These are phyloP conservation scores for Gracilaria caudata DNA, from an alignment of 23 red algal species.

Conservation along the genomic window DNA sequence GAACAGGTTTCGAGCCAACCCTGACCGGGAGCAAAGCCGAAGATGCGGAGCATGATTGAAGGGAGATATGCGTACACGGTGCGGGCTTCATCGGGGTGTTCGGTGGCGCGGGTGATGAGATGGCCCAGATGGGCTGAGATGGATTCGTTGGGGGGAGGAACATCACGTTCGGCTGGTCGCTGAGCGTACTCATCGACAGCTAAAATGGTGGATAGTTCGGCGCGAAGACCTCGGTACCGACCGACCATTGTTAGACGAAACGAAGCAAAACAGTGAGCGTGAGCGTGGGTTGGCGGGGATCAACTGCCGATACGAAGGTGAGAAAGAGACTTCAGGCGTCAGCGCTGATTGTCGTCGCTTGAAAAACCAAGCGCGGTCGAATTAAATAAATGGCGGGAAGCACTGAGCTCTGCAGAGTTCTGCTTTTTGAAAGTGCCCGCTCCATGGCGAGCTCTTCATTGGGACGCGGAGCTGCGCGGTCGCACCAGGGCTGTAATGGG, in stretches of 20 bases:
- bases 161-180: not conserved
- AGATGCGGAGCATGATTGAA: slow-evolving; percentile 48
- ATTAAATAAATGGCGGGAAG: slow-evolving; percentile 4
- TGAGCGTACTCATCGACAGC: slow-evolving; percentile 41
- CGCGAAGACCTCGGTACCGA: slow-evolving; percentile 36
- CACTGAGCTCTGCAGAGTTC: not conserved
- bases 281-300: not conserved
- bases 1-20: slow-evolving; percentile 60
- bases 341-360: too few relatives aligned
- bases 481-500: slow-evolving; percentile 32
- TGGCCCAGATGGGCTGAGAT: slow-evolving; percentile 37
- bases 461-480: slow-evolving; percentile 23
- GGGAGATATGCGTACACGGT: slow-evolving; percentile 51
- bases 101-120: slow-evolving; percentile 38
- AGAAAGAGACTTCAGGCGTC: too few relatives aligned
- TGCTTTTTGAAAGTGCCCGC: not conserved
- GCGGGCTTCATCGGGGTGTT: slow-evolving; percentile 26
- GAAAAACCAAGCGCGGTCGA: not conserved
- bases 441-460: not conserved
- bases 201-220: slow-evolving; percentile 39
- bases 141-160: slow-evolving; percentile 36
- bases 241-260: not conserved
- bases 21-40: slow-evolving; percentile 40
- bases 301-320: not conserved
- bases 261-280: not conserved